Evolutionary conservation across 2,329 filamentous ascomycete genomes (phyloP).

Genomic region (Botrytis porri): DNA sequence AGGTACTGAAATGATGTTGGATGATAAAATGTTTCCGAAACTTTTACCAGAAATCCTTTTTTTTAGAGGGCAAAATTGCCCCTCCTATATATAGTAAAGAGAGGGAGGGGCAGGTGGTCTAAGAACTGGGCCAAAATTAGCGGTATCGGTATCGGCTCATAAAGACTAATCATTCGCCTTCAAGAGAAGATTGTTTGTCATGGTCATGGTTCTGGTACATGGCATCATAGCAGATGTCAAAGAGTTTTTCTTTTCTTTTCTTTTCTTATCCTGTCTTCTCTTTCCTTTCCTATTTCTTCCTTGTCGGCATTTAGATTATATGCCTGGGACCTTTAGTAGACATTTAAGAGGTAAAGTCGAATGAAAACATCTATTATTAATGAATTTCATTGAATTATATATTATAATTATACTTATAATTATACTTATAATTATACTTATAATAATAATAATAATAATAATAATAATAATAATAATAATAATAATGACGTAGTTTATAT

Average conservation of each 20-base stretch:
- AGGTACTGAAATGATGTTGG: not conserved
- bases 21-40: not conserved
- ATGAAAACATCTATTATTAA: not conserved
- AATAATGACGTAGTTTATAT: too few species aligned
- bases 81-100: constrained; percentile 8
- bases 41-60: not conserved
- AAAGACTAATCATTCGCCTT: not conserved
- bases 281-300: not conserved
- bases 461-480: too few species aligned
- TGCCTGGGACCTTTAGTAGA: not conserved
- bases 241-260: not conserved
- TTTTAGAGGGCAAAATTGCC: not conserved
- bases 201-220: not conserved
- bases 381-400: not conserved
- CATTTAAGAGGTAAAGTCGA: not conserved
- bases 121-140: not conserved
- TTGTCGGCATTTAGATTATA: too few species aligned
- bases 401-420: too few species aligned
- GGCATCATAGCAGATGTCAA: not conserved
- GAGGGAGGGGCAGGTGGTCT: not conserved
- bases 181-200: not conserved
- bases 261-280: not conserved
- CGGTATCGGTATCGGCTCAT: constrained; percentile 4
- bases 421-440: too few species aligned
- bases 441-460: not conserved